Conservation (phyloP, 164 flowering plant species). For the Aristolochia fimbriata region DNA sequence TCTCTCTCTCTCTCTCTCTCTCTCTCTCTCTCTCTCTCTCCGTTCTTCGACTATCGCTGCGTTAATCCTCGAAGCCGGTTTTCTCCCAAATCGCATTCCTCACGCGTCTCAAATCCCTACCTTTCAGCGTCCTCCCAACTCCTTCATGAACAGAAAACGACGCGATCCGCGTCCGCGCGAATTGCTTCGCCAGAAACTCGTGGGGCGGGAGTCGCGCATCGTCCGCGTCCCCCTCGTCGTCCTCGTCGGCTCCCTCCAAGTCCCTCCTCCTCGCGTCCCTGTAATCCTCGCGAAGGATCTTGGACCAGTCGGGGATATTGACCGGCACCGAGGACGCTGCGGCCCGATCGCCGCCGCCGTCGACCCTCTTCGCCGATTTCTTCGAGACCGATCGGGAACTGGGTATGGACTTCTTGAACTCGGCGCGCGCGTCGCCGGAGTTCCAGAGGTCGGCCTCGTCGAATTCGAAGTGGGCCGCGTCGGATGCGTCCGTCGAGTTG, state of each 20-base stretch:
- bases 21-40: not conserved
- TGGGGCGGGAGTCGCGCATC: constrained; percentile 22
- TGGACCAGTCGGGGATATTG: constrained; percentile 29
- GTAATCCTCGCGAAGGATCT: constrained; percentile 19
- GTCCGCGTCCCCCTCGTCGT: constrained; percentile 8
- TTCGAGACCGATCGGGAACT: constrained; percentile 8
- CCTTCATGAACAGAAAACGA: constrained; percentile 27
- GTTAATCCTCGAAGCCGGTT: constrained; percentile 22
- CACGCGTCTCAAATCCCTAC: constrained; percentile 26
- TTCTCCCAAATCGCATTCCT: constrained; percentile 26
- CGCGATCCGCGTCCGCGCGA: constrained; percentile 17
- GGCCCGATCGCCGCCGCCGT: not conserved
- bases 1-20: too few species aligned
- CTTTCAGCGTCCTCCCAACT: constrained; percentile 24
- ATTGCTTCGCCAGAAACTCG: constrained; percentile 22
- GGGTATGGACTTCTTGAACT: constrained; percentile 12
- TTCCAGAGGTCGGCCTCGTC: constrained; percentile 21
- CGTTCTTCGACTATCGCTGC: not conserved
- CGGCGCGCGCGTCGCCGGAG: constrained; percentile 3
- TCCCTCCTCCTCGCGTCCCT: constrained; percentile 3
- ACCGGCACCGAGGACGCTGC: constrained; percentile 19
- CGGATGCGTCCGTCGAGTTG: constrained; percentile 3
- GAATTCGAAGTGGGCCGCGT: constrained; percentile 13
- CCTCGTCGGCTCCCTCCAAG: constrained; percentile 1
- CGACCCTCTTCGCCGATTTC: constrained; percentile 10